Percentiles rank a stretch among this genome's conserved stretches.
These are phyloP conservation scores for Apiospora sp. DNA, from an alignment of 2,329 filamentous ascomycete species.

Conservation along the genomic window DNA sequence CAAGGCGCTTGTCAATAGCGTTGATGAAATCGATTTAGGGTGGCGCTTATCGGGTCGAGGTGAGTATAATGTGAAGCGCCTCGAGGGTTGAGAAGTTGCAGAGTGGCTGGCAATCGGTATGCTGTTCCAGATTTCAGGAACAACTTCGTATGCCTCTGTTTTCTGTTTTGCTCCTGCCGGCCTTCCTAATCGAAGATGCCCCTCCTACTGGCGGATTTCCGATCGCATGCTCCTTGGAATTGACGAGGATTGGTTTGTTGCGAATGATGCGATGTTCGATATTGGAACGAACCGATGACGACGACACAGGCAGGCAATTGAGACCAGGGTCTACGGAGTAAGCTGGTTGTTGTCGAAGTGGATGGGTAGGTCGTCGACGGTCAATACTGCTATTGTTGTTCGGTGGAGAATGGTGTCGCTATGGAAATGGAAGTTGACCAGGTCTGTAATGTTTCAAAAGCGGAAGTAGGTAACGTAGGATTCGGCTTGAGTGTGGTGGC, in stretches of 20 bases:
- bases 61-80: neutral
- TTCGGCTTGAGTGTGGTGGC: neutral
- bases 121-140: neutral
- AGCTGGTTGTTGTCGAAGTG: neutral
- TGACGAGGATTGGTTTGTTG: neutral
- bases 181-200: constrained; percentile 17
- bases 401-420: constrained; percentile 13
- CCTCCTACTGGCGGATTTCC: constrained; percentile 14
- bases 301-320: neutral
- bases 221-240: constrained; percentile 14
- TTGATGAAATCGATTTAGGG: constrained; percentile 13
- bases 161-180: neutral
- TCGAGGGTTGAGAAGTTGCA: neutral
- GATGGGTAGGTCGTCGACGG: neutral
- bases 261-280: neutral
- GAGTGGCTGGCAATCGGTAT: neutral
- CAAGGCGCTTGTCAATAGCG: constrained; percentile 19
- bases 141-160: neutral
- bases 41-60: constrained; percentile 18
- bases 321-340: neutral
- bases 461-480: constrained; percentile 5
- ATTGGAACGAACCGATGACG: neutral
- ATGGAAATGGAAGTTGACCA: constrained; percentile 17
- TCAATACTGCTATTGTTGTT: neutral
- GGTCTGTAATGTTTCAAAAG: constrained; percentile 13